phyloP scores from a whole-genome alignment of 805 yeast genomes.

The Candida xyloterini region DNA sequence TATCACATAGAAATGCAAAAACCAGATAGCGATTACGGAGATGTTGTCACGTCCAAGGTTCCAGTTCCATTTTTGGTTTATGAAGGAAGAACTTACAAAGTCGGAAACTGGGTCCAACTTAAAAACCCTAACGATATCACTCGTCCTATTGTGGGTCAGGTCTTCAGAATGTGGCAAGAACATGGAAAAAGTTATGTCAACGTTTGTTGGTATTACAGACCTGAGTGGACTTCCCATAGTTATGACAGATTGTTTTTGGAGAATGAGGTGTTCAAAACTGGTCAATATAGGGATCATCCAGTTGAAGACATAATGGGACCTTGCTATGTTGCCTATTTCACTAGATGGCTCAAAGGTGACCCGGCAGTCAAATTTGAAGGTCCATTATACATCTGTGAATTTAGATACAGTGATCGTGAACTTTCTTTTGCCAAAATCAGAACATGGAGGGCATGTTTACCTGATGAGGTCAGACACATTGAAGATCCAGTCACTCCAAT shows the following conservation, averaged over 20 bases:
- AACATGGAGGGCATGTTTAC: constrained; percentile 98
- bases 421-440: constrained; percentile 90
- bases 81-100: constrained; percentile 68
- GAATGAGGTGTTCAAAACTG: constrained; percentile 94
- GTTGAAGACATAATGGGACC: constrained; percentile 88
- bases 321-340: constrained; percentile 91
- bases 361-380: constrained; percentile 78
- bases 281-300: constrained; percentile 92
- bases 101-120: constrained; percentile 94
- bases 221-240: constrained; percentile 96
- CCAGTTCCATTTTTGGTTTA: constrained; percentile 80
- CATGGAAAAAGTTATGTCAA: constrained; percentile 82
- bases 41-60: constrained; percentile 48
- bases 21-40: constrained; percentile 75
- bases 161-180: constrained; percentile 91
- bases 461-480: constrained; percentile 87
- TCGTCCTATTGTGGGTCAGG: constrained; percentile 91
- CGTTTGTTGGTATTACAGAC: constrained; percentile 97
- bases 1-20: constrained; percentile 69
- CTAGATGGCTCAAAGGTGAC: constrained; percentile 92
- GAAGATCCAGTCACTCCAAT: constrained; percentile 81
- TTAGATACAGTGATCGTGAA: constrained; percentile 87
- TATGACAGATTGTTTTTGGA: constrained; percentile 85
- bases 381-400: constrained; percentile 91
- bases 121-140: constrained; percentile 83